A percentile compares a stretch with the other conserved stretches of the same genome.
phyloP scores from a whole-genome alignment of 2,329 filamentous ascomycete species.

The Pseudocercospora fijiensis region DNA sequence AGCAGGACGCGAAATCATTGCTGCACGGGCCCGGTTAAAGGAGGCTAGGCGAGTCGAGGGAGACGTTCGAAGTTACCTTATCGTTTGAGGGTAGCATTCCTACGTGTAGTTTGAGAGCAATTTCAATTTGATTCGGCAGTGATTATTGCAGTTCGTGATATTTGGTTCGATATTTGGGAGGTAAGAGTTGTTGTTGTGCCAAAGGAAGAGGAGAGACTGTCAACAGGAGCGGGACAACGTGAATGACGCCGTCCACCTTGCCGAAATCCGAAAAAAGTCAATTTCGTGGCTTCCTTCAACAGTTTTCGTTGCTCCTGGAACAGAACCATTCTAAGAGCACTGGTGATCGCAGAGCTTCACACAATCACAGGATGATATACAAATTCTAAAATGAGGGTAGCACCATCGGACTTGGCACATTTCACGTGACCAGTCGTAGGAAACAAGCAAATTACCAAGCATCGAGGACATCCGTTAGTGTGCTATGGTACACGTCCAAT shows the following conservation, averaged over 20 bases:
- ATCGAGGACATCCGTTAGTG: background rate
- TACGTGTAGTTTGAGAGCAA: background rate
- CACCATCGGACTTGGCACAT: background rate
- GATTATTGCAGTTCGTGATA: no score
- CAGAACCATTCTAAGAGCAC: background rate
- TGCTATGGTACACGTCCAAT: constrained; percentile 5
- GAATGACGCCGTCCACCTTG: background rate
- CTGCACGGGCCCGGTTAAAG: constrained; percentile 4
- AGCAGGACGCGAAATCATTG: constrained; percentile 4
- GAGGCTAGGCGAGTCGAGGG: background rate
- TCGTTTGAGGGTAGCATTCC: background rate
- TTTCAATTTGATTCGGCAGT: background rate
- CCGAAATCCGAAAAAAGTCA: background rate
- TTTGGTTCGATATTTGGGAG: no score
- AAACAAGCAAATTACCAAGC: constrained; percentile 1
- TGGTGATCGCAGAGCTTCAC: background rate
- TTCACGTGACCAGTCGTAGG: background rate
- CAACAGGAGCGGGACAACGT: background rate
- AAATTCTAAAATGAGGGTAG: background rate
- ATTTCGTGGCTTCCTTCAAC: background rate
- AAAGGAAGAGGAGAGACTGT: background rate
- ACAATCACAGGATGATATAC: background rate
- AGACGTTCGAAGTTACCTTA: no score
- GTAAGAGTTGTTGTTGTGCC: background rate
- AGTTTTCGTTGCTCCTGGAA: background rate